Evolutionary conservation across 2,329 filamentous ascomycete species (phyloP).

Genomic region (Fusarium armeniacum): DNA sequence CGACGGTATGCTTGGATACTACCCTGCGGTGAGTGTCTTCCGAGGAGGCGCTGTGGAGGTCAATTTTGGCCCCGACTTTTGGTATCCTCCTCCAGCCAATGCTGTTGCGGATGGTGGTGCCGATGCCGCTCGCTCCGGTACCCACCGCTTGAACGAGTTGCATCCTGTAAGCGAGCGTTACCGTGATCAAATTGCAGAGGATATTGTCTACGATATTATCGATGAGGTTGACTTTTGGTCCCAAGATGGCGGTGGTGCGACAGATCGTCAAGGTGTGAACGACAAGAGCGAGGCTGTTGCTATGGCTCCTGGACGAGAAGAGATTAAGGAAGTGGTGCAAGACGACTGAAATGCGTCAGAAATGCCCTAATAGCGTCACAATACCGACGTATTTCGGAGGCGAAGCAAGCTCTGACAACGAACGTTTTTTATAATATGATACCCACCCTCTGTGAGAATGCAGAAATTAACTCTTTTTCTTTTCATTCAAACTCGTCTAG

Average conservation of each 20-base stretch:
- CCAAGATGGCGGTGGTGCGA: constrained; percentile 71
- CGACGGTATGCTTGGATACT: constrained; percentile 95
- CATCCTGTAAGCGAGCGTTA: constrained; percentile 83
- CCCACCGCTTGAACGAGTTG: constrained; percentile 54
- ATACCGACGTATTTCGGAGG: background rate
- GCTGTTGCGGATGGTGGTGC: constrained; percentile 62
- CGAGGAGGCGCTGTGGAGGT: constrained; percentile 90
- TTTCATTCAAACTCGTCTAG: constrained; percentile 25
- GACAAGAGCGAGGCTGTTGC: constrained; percentile 61
- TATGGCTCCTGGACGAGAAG: constrained; percentile 63
- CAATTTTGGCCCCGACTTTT: constrained; percentile 95
- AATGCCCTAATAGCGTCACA: background rate
- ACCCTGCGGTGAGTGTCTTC: constrained; percentile 93
- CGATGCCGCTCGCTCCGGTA: constrained; percentile 58
- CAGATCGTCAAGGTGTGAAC: constrained; percentile 61
- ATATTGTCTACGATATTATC: constrained; percentile 91
- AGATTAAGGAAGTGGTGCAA: constrained; percentile 76
- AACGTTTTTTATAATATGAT: constrained; percentile 40
- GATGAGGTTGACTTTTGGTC: constrained; percentile 95
- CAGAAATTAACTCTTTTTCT: constrained; percentile 33
- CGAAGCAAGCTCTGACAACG: constrained; percentile 4
- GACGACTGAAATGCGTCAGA: constrained; percentile 63
- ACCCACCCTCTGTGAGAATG: constrained; percentile 51
- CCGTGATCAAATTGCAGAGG: constrained; percentile 93
- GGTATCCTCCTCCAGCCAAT: constrained; percentile 80